These are phyloP conservation scores for Dendrocalamus sinicus DNA, from an alignment of 176 grass and related monocot species.

Conservation along the genomic window DNA sequence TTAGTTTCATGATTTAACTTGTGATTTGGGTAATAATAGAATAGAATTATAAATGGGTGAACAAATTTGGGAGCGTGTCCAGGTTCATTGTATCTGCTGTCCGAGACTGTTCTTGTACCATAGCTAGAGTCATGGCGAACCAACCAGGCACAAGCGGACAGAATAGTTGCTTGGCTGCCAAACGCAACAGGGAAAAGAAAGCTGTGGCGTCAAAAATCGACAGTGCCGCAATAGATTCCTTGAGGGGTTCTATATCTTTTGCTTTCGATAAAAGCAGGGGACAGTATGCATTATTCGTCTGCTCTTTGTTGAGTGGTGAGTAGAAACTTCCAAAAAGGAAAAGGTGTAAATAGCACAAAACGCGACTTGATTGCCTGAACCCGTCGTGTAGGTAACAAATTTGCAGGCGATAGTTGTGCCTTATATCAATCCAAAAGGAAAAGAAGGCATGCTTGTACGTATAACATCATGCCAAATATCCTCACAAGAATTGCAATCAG, in stretches of 20 bases:
- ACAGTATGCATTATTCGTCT: background rate
- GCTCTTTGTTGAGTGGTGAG: background rate
- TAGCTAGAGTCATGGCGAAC: conserved; percentile 47
- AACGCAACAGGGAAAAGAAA: background rate
- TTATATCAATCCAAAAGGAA: too few species aligned
- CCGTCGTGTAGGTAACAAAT: background rate
- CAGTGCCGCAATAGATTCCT: conserved; percentile 1
- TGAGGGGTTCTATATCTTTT: background rate
- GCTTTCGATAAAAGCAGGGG: background rate
- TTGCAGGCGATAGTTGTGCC: too few species aligned
- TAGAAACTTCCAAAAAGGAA: background rate
- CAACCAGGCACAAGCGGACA: conserved; percentile 39
- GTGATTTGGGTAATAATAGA: background rate
- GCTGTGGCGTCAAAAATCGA: background rate
- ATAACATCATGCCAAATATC: too few species aligned
- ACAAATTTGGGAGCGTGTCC: background rate
- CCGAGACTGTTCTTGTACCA: background rate
- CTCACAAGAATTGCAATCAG: too few species aligned
- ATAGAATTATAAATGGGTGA: background rate
- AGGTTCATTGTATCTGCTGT: conserved; percentile 43
- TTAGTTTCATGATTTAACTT: background rate
- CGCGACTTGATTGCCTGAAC: background rate
- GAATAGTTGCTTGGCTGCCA: background rate
- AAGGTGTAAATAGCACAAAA: background rate
- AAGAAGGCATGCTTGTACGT: too few species aligned